Percentiles rank a stretch among this genome's conserved stretches.
These are phyloP conservation scores for Tubosaeta brunneosetosa DNA, from an alignment of 768 basidiomycete species.

Conservation along the genomic window DNA sequence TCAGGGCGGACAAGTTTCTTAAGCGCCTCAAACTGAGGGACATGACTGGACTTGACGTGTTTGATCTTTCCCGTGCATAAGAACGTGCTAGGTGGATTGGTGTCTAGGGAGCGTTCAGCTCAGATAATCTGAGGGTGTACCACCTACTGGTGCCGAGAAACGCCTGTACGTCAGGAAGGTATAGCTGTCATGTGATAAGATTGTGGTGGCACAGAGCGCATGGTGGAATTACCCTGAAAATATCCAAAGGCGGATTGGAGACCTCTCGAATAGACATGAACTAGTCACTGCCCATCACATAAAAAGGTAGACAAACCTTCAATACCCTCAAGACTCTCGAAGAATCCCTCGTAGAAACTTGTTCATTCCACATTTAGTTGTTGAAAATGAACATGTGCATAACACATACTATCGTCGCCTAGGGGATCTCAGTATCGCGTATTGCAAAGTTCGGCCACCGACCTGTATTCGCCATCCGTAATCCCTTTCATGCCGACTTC, in stretches of 20 bases:
- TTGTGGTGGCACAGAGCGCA: neutral
- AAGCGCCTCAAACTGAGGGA: conserved; percentile 58
- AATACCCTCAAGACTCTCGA: conserved; percentile 23
- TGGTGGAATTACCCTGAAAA: conserved; percentile 18
- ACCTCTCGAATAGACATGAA: conserved; percentile 15
- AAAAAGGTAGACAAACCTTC: conserved; percentile 15
- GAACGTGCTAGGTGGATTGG: conserved; percentile 17
- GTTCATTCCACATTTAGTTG: neutral
- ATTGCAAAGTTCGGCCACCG: conserved; percentile 15
- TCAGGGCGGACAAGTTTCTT: conserved; percentile 54
- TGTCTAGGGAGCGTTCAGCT: conserved; percentile 7
- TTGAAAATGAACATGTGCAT: neutral
- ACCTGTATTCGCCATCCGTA: conserved; percentile 40
- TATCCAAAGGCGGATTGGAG: conserved; percentile 19
- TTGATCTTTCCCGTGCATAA: conserved; percentile 54
- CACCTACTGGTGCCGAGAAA: conserved; percentile 18
- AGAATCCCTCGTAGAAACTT: conserved; percentile 29
- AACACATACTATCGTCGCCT: conserved; percentile 25
- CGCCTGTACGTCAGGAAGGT: conserved; percentile 23
- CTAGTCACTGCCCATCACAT: neutral
- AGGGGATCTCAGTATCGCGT: conserved; percentile 1
- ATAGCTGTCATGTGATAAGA: conserved; percentile 11
- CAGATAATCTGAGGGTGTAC: neutral
- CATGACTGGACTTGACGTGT: conserved; percentile 57
- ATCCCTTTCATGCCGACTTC: conserved; percentile 40